Evolutionary conservation across 345 rosid genomes (phyloP).

Genomic region (Durio zibethinus): DNA sequence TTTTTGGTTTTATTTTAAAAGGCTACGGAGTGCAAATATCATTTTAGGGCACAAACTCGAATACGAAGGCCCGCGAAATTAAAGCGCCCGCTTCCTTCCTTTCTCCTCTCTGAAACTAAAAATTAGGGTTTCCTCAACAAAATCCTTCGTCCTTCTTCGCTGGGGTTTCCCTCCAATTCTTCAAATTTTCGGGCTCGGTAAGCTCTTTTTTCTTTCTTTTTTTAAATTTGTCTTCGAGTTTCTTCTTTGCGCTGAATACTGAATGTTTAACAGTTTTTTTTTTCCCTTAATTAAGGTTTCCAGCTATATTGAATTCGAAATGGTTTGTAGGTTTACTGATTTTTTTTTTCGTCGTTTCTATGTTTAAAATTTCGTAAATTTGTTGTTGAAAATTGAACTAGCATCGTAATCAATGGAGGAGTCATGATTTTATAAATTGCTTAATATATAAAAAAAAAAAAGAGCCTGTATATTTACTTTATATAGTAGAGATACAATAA

Average conservation of each 20-base stretch:
- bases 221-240: not conserved
- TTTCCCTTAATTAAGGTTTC: not conserved
- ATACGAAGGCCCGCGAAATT: not conserved
- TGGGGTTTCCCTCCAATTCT: not conserved
- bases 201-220: not conserved
- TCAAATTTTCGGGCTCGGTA: not conserved
- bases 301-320: not conserved
- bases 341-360: not conserved
- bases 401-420: not conserved
- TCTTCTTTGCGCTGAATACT: no score
- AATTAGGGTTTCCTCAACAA: not conserved
- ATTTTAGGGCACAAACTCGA: not conserved
- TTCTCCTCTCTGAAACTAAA: not conserved
- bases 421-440: not conserved
- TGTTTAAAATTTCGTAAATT: not conserved
- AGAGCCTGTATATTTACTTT: not conserved
- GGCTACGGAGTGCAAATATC: not conserved
- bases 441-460: not conserved
- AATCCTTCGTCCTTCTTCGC: not conserved
- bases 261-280: not conserved
- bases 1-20: no score
- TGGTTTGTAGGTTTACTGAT: not conserved
- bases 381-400: not conserved
- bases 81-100: no score
- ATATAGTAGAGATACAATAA: not conserved